phyloP scores from a whole-genome alignment of 192 early-diverging fungal species.

The Coemansia sp. region DNA sequence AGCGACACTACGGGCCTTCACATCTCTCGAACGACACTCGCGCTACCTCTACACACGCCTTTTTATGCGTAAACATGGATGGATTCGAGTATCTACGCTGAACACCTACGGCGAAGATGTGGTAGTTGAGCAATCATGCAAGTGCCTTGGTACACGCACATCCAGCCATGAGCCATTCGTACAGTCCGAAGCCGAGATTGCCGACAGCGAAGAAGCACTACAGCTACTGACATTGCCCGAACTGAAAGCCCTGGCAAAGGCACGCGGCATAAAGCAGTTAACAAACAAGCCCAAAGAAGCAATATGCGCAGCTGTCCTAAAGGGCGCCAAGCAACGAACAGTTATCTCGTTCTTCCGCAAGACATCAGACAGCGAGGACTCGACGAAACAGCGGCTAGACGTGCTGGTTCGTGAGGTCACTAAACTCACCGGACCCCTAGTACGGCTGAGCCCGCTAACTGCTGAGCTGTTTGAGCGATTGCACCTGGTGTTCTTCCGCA shows the following conservation, averaged over 20 bases:
- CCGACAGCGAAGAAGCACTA: constrained; percentile 25
- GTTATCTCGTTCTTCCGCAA: constrained; percentile 47
- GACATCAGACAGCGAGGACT: neutral
- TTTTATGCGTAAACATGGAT: constrained; percentile 50
- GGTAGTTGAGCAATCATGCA: constrained; percentile 45
- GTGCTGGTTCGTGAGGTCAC: constrained; percentile 21
- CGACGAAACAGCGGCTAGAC: constrained; percentile 16
- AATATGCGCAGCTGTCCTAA: constrained; percentile 28
- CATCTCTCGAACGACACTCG: constrained; percentile 35
- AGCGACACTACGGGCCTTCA: constrained; percentile 21
- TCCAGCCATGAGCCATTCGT: constrained; percentile 26
- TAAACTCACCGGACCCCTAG: constrained; percentile 36
- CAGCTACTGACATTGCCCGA: constrained; percentile 26
- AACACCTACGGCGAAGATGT: constrained; percentile 30
- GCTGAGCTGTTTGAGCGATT: constrained; percentile 51
- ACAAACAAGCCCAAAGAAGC: constrained; percentile 32
- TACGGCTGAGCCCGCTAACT: constrained; percentile 19
- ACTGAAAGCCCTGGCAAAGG: constrained; percentile 35
- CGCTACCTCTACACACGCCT: constrained; percentile 50
- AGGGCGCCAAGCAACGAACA: constrained; percentile 41
- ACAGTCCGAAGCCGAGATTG: constrained; percentile 20
- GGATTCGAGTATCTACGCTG: constrained; percentile 38
- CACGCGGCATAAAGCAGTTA: constrained; percentile 42
- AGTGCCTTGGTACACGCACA: constrained; percentile 11
- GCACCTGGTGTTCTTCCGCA: constrained; percentile 54